phyloP scores from a whole-genome alignment of 768 basidiomycete species.

The Daedaleopsis nitida region DNA sequence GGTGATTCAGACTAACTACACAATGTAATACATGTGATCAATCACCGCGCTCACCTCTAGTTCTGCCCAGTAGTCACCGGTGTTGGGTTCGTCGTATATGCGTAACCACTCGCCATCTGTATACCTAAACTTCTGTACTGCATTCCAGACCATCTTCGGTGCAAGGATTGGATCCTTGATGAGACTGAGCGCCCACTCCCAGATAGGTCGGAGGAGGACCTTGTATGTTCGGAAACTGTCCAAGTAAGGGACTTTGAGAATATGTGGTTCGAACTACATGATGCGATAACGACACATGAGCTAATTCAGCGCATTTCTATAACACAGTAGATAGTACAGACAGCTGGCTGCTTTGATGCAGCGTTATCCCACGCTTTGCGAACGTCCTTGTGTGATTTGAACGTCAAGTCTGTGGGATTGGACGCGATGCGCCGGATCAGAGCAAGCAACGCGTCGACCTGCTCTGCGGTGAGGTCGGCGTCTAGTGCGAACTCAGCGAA shows the following conservation, averaged over 20 bases:
- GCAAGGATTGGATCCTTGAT: constrained; percentile 29
- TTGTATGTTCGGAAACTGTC: constrained; percentile 19
- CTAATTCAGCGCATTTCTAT: constrained; percentile 1
- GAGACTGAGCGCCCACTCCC: constrained; percentile 33
- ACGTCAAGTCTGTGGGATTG: constrained; percentile 12
- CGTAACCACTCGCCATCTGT: constrained; percentile 30
- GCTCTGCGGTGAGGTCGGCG: constrained; percentile 21
- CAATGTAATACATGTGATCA: neutral
- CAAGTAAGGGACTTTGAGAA: constrained; percentile 6
- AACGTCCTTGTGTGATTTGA: constrained; percentile 26
- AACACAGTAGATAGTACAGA: constrained; percentile 5
- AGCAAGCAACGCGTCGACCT: constrained; percentile 23
- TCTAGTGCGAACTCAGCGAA: constrained; percentile 30
- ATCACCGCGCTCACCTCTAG: constrained; percentile 32
- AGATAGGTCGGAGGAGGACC: constrained; percentile 26
- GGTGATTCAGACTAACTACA: neutral
- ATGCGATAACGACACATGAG: neutral
- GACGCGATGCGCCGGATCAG: constrained; percentile 17
- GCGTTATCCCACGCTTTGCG: constrained; percentile 22
- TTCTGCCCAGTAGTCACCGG: constrained; percentile 38
- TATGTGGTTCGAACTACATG: neutral
- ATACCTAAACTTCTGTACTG: constrained; percentile 30
- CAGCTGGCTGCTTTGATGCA: constrained; percentile 2
- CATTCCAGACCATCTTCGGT: constrained; percentile 36
- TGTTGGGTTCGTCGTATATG: constrained; percentile 41